These are phyloP conservation scores for Vanrija pseudolonga DNA, from an alignment of 1,284 basidiomycete genomes.

Conservation along the genomic window DNA sequence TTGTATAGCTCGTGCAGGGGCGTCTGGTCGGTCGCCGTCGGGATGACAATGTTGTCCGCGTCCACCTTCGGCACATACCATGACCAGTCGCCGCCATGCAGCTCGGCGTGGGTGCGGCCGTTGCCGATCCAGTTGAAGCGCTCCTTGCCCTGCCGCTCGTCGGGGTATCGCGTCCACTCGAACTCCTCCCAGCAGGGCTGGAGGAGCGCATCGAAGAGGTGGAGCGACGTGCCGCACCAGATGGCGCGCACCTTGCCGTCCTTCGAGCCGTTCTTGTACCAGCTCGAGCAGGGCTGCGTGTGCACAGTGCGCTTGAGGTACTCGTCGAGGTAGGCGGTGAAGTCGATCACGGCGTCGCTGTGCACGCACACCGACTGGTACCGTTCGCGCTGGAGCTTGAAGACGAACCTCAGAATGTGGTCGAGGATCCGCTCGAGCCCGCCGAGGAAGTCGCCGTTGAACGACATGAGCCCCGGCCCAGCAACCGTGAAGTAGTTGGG, in stretches of 20 bases:
- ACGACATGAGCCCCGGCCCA: not conserved
- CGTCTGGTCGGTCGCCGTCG: not conserved
- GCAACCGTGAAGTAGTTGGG: constrained; percentile 10
- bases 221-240: constrained; percentile 3
- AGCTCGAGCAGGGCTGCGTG: not conserved
- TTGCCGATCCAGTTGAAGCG: constrained; percentile 9
- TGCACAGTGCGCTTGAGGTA: constrained; percentile 3
- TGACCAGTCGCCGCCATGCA: not conserved
- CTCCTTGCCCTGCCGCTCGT: not conserved
- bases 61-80: constrained; percentile 7
- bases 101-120: constrained; percentile 3
- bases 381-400: constrained; percentile 9
- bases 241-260: constrained; percentile 5
- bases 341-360: constrained; percentile 4
- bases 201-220: constrained; percentile 5
- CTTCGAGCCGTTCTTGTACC: constrained; percentile 9
- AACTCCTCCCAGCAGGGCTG: constrained; percentile 10
- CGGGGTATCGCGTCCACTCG: constrained; percentile 8
- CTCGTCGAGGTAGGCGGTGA: constrained; percentile 1
- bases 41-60: not conserved
- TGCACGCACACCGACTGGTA: constrained; percentile 4
- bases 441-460: constrained; percentile 9
- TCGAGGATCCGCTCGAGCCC: constrained; percentile 4
- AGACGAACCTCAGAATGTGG: constrained; percentile 8
- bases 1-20: constrained; percentile 1